Conservation (phyloP, 2,329 filamentous ascomycete species). For the Apiospora aurea region DNA sequence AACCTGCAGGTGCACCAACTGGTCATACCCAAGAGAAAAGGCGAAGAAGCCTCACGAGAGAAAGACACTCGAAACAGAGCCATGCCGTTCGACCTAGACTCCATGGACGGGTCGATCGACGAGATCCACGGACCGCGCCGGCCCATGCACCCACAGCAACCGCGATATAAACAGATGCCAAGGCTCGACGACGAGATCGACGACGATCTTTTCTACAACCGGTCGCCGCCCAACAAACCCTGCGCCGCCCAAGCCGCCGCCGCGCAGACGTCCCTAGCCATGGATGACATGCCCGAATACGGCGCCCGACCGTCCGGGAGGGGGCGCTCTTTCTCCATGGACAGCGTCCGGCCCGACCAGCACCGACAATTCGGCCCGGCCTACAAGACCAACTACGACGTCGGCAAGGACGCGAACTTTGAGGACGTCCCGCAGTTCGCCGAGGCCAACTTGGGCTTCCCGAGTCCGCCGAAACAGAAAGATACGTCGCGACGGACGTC, state of each 20-base stretch:
- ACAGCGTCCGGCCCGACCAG: background rate
- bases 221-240: background rate
- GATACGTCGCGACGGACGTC: background rate
- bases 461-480: background rate
- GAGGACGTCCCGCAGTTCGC: background rate
- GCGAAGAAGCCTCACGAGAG: no score
- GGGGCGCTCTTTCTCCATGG: background rate
- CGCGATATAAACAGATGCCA: background rate
- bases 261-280: background rate
- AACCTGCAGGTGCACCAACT: background rate
- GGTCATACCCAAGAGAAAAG: background rate
- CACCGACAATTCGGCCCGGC: background rate
- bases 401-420: background rate
- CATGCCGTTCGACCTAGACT: background rate
- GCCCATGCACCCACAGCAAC: background rate
- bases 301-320: background rate
- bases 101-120: conserved; percentile 6
- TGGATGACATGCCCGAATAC: background rate
- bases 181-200: background rate
- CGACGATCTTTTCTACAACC: conserved; percentile 12
- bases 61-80: background rate
- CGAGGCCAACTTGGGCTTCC: background rate
- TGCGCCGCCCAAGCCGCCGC: background rate
- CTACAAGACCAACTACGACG: background rate
- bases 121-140: background rate